phyloP scores from a whole-genome alignment of 75 land plant genomes.

The Isoetes taiwanensis region DNA sequence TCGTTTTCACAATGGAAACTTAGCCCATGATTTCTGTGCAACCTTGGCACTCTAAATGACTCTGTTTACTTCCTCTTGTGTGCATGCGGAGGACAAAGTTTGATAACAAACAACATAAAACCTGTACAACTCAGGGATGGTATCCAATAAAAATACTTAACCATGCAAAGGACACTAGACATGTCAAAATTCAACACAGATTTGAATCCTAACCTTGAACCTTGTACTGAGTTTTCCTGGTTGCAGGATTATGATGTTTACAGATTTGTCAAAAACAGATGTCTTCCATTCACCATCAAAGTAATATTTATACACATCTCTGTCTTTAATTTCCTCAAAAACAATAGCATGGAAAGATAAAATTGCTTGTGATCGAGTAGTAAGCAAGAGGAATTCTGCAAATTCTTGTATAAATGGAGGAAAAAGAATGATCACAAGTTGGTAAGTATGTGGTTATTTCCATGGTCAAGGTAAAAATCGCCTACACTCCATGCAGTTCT shows the following conservation, averaged over 20 bases:
- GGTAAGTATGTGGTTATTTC: too few species aligned
- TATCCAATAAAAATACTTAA: too few species aligned
- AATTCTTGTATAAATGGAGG: too few species aligned
- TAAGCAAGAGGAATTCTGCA: too few species aligned
- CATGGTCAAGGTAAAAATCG: too few species aligned
- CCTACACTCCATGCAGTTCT: too few species aligned
- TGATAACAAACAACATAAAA: too few species aligned
- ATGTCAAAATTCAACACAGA: background rate
- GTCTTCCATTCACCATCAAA: slow-evolving; percentile 19
- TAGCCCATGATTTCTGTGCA: background rate
- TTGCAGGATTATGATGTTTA: slow-evolving; percentile 10
- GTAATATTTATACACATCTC: slow-evolving; percentile 15
- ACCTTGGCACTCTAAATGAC: slow-evolving; percentile 7
- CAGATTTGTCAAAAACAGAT: slow-evolving; percentile 10
- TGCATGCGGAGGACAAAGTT: background rate
- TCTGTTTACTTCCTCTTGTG: background rate
- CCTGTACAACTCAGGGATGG: too few species aligned
- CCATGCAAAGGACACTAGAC: too few species aligned
- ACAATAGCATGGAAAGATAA: too few species aligned
- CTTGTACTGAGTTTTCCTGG: slow-evolving; percentile 10
- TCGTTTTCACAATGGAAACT: background rate
- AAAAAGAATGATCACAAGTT: too few species aligned
- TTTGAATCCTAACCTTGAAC: slow-evolving; percentile 13
- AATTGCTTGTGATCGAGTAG: too few species aligned
- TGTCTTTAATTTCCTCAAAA: slow-evolving; percentile 10